A percentile compares a stretch with the other conserved stretches of the same genome.
phyloP scores from a whole-genome alignment of 2,329 filamentous ascomycete species.

The Davidsoniella eucalypti region DNA sequence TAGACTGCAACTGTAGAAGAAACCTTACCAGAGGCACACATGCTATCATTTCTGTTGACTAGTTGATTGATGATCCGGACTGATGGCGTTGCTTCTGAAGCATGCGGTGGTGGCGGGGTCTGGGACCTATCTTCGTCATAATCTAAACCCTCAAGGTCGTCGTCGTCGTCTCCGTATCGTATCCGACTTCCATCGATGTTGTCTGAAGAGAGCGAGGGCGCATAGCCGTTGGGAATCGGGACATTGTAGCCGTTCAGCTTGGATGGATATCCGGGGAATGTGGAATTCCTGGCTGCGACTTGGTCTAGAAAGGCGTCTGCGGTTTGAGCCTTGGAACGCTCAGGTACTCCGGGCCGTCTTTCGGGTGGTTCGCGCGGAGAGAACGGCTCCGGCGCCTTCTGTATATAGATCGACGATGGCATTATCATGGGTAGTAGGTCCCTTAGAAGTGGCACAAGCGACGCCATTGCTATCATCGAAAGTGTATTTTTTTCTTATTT shows the following conservation, averaged over 20 bases:
- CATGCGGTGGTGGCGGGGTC: conserved; percentile 1
- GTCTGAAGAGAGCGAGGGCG: background rate
- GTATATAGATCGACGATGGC: conserved; percentile 40
- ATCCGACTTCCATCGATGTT: background rate
- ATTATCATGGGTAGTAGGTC: conserved; percentile 44
- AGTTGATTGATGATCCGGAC: conserved; percentile 19
- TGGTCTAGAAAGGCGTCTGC: background rate
- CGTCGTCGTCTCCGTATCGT: conserved; percentile 3
- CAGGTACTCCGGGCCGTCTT: background rate
- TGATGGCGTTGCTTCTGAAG: conserved; percentile 4
- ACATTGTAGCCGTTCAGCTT: background rate
- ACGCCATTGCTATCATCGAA: conserved; percentile 35
- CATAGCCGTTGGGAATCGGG: background rate
- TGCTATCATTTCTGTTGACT: conserved; percentile 43
- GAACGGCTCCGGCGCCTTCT: conserved; percentile 19
- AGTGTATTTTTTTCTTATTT: too few relatives aligned
- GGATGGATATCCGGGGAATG: too few relatives aligned
- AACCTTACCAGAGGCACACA: conserved; percentile 47
- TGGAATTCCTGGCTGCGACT: too few relatives aligned
- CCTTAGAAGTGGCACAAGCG: conserved; percentile 37
- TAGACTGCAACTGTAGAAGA: background rate
- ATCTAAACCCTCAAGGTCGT: conserved; percentile 26
- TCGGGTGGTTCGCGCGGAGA: conserved; percentile 2
- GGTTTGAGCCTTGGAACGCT: background rate
- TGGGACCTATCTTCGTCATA: conserved; percentile 16